phyloP scores from a whole-genome alignment of 192 early-diverging fungal species.

The Umbelopsis isabellina region DNA sequence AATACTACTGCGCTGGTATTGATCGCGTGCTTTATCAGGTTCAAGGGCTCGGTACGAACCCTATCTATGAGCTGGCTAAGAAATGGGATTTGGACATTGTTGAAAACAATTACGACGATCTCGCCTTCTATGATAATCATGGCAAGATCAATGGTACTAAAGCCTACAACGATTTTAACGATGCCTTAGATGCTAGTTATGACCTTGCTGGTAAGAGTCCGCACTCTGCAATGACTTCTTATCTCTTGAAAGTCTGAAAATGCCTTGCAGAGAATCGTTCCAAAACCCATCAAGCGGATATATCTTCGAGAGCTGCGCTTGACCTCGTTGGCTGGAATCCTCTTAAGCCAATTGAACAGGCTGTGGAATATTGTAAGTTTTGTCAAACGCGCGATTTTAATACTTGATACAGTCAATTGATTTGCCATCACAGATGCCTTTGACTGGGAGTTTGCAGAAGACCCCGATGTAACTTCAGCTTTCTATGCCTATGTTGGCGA shows the following conservation, averaged over 20 bases:
- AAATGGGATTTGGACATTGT: conserved; percentile 35
- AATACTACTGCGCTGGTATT: neutral
- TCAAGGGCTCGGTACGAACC: conserved; percentile 42
- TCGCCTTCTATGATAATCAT: conserved; percentile 30
- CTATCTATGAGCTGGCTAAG: conserved; percentile 29
- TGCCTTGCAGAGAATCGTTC: conserved; percentile 25
- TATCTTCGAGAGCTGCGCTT: conserved; percentile 37
- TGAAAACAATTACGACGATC: conserved; percentile 26
- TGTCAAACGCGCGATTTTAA: too few relatives aligned
- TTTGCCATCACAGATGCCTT: conserved; percentile 1
- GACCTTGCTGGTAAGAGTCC: conserved; percentile 30
- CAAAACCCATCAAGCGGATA: conserved; percentile 25
- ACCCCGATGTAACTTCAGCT: conserved; percentile 24
- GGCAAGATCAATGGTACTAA: conserved; percentile 34
- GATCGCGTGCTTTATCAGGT: conserved; percentile 8
- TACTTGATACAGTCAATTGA: neutral
- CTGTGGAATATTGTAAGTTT: conserved; percentile 31
- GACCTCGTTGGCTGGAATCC: conserved; percentile 37
- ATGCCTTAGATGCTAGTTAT: conserved; percentile 11
- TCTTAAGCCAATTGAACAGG: conserved; percentile 24
- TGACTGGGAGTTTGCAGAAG: conserved; percentile 39
- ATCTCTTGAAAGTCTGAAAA: neutral
- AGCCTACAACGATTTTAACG: conserved; percentile 22
- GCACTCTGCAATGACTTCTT: neutral
- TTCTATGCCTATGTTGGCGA: conserved; percentile 23